Conservation (phyloP, 805 yeast genomes). For the Brettanomyces sp. region DNA sequence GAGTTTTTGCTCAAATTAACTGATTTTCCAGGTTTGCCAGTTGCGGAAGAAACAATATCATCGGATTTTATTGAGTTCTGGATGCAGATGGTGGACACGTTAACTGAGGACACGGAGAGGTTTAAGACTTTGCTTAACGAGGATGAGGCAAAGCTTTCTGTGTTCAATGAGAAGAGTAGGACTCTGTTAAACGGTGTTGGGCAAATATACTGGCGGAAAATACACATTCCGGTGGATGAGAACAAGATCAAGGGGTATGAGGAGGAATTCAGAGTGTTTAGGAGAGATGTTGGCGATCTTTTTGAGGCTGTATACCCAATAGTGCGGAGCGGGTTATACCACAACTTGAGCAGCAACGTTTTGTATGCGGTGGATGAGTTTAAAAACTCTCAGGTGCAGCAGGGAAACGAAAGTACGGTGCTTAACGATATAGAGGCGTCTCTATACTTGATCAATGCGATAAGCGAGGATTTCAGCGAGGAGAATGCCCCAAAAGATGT, state of each 20-base stretch:
- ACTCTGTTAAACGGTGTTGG: slow-evolving; percentile 43
- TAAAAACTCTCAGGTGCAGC: slow-evolving; percentile 9
- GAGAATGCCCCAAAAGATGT: slow-evolving; percentile 19
- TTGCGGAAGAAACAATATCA: slow-evolving; percentile 49
- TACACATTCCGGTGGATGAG: slow-evolving; percentile 35
- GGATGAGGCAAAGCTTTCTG: slow-evolving; percentile 21
- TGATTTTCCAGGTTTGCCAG: slow-evolving; percentile 46
- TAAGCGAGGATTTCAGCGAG: slow-evolving; percentile 43
- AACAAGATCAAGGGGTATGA: slow-evolving; percentile 24
- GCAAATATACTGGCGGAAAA: slow-evolving; percentile 59
- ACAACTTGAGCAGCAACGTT: slow-evolving; percentile 31
- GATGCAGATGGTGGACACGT: slow-evolving; percentile 55
- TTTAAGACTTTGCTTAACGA: slow-evolving; percentile 24
- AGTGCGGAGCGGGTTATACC: slow-evolving; percentile 44
- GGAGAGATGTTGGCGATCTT: slow-evolving; percentile 70
- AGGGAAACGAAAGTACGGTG: slow-evolving; percentile 2
- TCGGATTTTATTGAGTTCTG: slow-evolving; percentile 55
- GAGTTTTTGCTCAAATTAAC: slow-evolving; percentile 44
- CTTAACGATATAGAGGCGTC: slow-evolving; percentile 47
- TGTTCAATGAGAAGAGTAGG: slow-evolving; percentile 24
- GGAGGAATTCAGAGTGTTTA: slow-evolving; percentile 56
- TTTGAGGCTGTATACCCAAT: slow-evolving; percentile 64
- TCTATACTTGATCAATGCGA: slow-evolving; percentile 44
- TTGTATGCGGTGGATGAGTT: slow-evolving; percentile 3
- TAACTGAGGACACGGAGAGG: slow-evolving; percentile 38